Evolutionary conservation across 495 filamentous ascomycete species (phyloP), one percentile per base, ranked within the genome.

Genomic region (Aspergillus nanangensis): DNA sequence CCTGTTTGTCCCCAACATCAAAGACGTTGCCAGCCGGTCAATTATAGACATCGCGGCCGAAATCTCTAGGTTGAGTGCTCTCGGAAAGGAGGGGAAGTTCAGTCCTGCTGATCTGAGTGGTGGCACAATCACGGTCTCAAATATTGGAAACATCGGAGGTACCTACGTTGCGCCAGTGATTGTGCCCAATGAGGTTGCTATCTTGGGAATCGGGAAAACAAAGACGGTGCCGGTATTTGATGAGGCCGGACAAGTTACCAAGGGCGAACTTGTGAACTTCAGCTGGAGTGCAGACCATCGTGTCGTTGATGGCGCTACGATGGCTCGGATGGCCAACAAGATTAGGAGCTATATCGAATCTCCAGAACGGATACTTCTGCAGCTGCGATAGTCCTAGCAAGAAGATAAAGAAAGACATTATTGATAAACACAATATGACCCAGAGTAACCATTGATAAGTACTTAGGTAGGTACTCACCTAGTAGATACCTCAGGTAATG

Each of bases 281-380:
- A 95, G 89, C 58, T 99, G 91, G 91, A 92, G 89, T 59, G 94
- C 92, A 15, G 94, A 99, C 66, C 94, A 99, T 69, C 73, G 94
- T 4, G 83, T 97, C 40, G 81, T 97, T 36, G 94, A 99, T 69
- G 94, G 94, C 4, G 93, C 90, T 23, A 94, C 87, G 21, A 86
- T 95, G 80, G 94, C 94, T 8, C 71, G 90, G 35, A 90, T 91
- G 69, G 90, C 90, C 1, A 87, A 88, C 49, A 75, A 79, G 49
- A 84, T 97, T 27, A 79, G 78, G 48, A 70, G 74, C 22, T 82
- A 85, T 32, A 74, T 96, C 39, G 92, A 97, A 68, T 81, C 86
- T 51, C 86, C 90, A 2, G 90, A 86, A 65, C 72, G 76, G 38
- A 93, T 97, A 90, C 67, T 96, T 37, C 75, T 70, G 46, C 70